These are phyloP conservation scores for Tuber calosporum DNA, from an alignment of 495 filamentous ascomycete genomes.

Conservation along the genomic window DNA sequence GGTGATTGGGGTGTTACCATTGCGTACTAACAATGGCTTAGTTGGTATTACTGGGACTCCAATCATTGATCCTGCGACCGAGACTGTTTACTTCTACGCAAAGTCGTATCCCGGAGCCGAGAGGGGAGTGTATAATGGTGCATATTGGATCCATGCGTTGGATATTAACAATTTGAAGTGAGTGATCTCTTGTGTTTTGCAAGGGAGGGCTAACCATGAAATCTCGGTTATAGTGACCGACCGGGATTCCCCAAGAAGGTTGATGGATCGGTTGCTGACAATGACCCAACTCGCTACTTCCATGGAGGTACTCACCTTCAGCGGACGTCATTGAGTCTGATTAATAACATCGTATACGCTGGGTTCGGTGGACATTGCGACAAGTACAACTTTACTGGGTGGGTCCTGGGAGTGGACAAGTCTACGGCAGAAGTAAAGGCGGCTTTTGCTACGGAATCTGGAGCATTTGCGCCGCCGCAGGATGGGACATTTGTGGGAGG, in stretches of 20 bases:
- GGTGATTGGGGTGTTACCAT: not conserved
- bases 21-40: not conserved
- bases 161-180: conserved; percentile 13
- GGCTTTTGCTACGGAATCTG: conserved; percentile 43
- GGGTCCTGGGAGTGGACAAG: conserved; percentile 43
- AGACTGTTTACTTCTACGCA: conserved; percentile 45
- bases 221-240: conserved; percentile 31
- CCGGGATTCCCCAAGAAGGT: conserved; percentile 44
- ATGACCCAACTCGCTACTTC: conserved; percentile 45
- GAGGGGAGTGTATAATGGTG: conserved; percentile 20
- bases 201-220: not conserved
- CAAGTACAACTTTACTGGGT: conserved; percentile 48
- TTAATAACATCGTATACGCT: conserved; percentile 42
- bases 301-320: conserved; percentile 46
- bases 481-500: conserved; percentile 39
- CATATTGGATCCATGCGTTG: conserved; percentile 21
- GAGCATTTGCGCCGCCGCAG: conserved; percentile 37
- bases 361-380: conserved; percentile 49
- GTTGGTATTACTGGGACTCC: conserved; percentile 44
- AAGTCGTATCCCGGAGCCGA: conserved; percentile 42
- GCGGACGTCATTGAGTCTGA: conserved; percentile 42
- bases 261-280: conserved; percentile 45
- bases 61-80: conserved; percentile 43
- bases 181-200: conserved; percentile 4
- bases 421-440: conserved; percentile 35